phyloP scores from a whole-genome alignment of 768 basidiomycete species.

The Galerina sulciceps region DNA sequence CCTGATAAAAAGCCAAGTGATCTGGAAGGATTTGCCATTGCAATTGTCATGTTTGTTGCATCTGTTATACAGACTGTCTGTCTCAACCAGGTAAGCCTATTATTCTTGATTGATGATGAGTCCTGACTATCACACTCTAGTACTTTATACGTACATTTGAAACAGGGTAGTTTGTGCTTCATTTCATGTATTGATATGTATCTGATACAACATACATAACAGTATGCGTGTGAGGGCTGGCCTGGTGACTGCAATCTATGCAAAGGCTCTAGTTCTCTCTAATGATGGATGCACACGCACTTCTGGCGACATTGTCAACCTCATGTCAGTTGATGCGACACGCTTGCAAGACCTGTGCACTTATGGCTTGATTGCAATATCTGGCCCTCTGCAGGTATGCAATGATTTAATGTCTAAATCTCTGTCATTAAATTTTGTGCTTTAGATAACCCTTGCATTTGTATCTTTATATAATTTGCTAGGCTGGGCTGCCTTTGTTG shows the following conservation, averaged over 20 bases:
- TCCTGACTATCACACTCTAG: conserved; percentile 34
- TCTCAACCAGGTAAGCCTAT: conserved; percentile 69
- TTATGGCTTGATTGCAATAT: conserved; percentile 83
- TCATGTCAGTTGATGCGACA: conserved; percentile 88
- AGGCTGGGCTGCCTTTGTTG: conserved; percentile 91
- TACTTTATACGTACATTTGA: conserved; percentile 87
- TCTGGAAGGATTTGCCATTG: conserved; percentile 77
- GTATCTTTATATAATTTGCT: conserved; percentile 87
- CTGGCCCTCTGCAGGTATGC: conserved; percentile 81
- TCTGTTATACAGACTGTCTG: conserved; percentile 80
- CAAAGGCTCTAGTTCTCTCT: conserved; percentile 84
- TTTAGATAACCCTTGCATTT: conserved; percentile 84
- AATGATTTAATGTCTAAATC: neutral
- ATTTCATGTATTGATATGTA: neutral
- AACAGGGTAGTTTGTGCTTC: conserved; percentile 50
- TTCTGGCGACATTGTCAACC: conserved; percentile 92
- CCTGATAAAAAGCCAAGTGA: conserved; percentile 34
- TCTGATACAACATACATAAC: neutral
- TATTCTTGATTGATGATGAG: neutral
- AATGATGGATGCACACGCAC: conserved; percentile 83
- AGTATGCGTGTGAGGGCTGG: conserved; percentile 94
- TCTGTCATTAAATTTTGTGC: neutral
- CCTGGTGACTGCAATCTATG: conserved; percentile 83
- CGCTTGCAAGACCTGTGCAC: conserved; percentile 81
- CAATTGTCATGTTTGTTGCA: conserved; percentile 77